Percentiles rank a stretch among this genome's conserved stretches.
phyloP scores from a whole-genome alignment of 805 yeast species.

The Blastobotrys terrestris region DNA sequence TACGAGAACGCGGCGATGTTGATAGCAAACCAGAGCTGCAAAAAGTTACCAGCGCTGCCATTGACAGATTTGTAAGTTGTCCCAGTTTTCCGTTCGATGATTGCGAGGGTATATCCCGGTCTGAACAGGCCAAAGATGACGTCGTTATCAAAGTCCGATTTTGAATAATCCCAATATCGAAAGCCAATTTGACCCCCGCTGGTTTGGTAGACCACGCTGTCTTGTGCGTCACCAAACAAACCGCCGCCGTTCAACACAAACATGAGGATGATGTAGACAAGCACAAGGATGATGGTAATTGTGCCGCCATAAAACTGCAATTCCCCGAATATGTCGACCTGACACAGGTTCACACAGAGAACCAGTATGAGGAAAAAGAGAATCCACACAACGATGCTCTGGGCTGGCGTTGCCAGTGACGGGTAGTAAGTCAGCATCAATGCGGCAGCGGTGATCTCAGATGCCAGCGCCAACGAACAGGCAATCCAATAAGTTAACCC shows the following conservation, averaged over 20 bases:
- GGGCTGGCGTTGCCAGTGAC: slow-evolving; percentile 44
- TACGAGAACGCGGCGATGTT: slow-evolving; percentile 67
- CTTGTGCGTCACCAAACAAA: slow-evolving; percentile 19
- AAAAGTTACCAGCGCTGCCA: slow-evolving; percentile 45
- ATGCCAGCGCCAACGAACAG: slow-evolving; percentile 65
- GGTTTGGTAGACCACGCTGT: slow-evolving; percentile 29
- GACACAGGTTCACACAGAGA: slow-evolving; percentile 50
- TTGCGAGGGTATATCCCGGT: slow-evolving; percentile 37
- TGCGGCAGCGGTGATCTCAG: slow-evolving; percentile 75
- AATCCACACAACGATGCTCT: slow-evolving; percentile 61
- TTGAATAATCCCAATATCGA: slow-evolving; percentile 55
- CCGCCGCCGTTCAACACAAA: slow-evolving; percentile 59
- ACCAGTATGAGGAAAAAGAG: slow-evolving; percentile 48
- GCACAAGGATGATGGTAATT: slow-evolving; percentile 47
- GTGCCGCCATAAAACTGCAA: slow-evolving; percentile 59
- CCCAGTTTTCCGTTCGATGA: background rate
- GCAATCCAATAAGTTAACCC: slow-evolving; percentile 73
- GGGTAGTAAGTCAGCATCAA: slow-evolving; percentile 68
- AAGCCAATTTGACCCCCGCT: slow-evolving; percentile 48
- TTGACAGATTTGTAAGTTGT: slow-evolving; percentile 17
- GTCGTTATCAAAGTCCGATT: slow-evolving; percentile 41
- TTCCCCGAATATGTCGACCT: slow-evolving; percentile 70
- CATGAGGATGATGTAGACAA: slow-evolving; percentile 50
- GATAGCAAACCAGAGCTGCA: slow-evolving; percentile 48
- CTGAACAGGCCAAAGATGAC: slow-evolving; percentile 66